These are phyloP conservation scores for Fusarium sp. DNA, from an alignment of 2,329 filamentous ascomycete genomes.

Conservation along the genomic window DNA sequence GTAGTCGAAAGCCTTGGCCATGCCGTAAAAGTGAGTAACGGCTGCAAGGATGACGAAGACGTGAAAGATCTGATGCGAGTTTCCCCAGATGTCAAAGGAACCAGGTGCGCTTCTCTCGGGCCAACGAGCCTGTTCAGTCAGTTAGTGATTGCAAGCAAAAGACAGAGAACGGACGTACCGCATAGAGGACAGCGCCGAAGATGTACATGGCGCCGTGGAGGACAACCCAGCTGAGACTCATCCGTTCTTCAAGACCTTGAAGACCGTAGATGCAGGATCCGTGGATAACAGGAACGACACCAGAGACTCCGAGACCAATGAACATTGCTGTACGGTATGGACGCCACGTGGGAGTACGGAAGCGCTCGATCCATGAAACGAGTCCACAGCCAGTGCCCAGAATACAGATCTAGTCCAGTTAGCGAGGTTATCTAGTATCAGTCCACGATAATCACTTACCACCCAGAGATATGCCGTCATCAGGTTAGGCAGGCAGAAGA, in stretches of 20 bases:
- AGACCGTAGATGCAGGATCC: constrained; percentile 77
- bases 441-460: constrained; percentile 62
- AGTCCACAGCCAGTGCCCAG: constrained; percentile 82
- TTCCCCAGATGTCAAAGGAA: constrained; percentile 89
- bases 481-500: constrained; percentile 76
- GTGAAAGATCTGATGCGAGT: constrained; percentile 97
- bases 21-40: constrained; percentile 81
- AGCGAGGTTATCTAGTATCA: constrained; percentile 16
- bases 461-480: constrained; percentile 80
- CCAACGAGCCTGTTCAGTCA: constrained; percentile 73
- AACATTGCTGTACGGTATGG: constrained; percentile 93
- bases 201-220: constrained; percentile 88
- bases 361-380: constrained; percentile 84
- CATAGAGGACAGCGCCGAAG: constrained; percentile 86
- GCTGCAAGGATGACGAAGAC: constrained; percentile 88
- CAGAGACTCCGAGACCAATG: constrained; percentile 85
- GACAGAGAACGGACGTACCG: constrained; percentile 65
- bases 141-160: constrained; percentile 11
- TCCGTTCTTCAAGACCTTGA: constrained; percentile 74
- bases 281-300: constrained; percentile 85
- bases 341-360: constrained; percentile 85
- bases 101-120: constrained; percentile 86
- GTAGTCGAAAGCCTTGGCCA: constrained; percentile 88
- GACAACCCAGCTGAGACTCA: constrained; percentile 85
- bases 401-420: constrained; percentile 73